Conservation (phyloP, 768 basidiomycete genomes). For the Mycena latifolia region DNA sequence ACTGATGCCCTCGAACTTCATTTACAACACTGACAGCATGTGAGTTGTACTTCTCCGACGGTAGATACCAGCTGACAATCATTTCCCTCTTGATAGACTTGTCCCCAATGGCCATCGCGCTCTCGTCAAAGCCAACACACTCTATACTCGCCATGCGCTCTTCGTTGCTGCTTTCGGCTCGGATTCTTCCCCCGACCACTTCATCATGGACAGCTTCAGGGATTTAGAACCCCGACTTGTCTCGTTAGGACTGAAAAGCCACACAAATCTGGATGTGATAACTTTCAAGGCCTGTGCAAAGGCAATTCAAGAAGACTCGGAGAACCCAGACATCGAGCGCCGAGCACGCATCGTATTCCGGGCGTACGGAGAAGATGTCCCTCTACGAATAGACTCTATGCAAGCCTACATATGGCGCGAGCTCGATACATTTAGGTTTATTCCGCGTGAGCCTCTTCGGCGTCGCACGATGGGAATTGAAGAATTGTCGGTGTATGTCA, state of each 20-base stretch:
- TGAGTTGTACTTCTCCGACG: not conserved
- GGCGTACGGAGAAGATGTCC: conserved; percentile 50
- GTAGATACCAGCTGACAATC: not conserved
- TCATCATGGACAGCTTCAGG: conserved; percentile 46
- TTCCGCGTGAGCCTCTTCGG: conserved; percentile 48
- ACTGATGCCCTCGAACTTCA: conserved; percentile 23
- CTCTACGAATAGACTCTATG: conserved; percentile 40
- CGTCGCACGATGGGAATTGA: conserved; percentile 39
- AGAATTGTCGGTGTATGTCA: conserved; percentile 39
- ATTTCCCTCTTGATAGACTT: conserved; percentile 24
- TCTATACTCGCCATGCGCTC: conserved; percentile 51
- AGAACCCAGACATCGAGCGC: conserved; percentile 29
- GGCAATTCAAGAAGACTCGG: conserved; percentile 43
- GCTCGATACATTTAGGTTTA: conserved; percentile 52
- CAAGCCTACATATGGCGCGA: conserved; percentile 42
- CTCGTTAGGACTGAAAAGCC: conserved; percentile 46
- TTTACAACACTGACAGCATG: conserved; percentile 22
- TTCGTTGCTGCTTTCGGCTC: conserved; percentile 52
- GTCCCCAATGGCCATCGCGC: conserved; percentile 48
- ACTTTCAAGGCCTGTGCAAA: conserved; percentile 53
- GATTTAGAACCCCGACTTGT: conserved; percentile 43
- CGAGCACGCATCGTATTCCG: conserved; percentile 49
- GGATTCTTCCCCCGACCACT: conserved; percentile 40
- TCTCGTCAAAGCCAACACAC: conserved; percentile 41
- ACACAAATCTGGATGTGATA: conserved; percentile 43